These are phyloP conservation scores for Thermomucor indicae-seudaticae DNA, from an alignment of 371 early-diverging fungal species.

Conservation along the genomic window DNA sequence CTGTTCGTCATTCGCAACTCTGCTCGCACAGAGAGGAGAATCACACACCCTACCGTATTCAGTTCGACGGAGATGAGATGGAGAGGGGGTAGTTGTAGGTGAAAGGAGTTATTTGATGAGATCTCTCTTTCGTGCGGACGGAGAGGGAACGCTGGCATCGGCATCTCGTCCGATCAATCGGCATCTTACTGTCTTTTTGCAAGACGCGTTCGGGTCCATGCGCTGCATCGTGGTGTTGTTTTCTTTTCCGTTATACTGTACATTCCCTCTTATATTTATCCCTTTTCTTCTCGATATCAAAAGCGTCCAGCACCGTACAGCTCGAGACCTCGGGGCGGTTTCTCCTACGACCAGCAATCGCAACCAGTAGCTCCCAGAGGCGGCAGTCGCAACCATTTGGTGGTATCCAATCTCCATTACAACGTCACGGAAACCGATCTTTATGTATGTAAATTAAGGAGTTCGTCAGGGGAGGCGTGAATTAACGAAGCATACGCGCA, in stretches of 20 bases:
- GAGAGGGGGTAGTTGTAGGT: too few relatives aligned
- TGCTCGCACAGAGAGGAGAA: too few relatives aligned
- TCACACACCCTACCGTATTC: neutral
- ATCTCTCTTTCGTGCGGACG: too few relatives aligned
- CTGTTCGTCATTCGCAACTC: slow-evolving; percentile 5
- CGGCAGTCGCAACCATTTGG: slow-evolving; percentile 23
- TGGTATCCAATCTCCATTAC: slow-evolving; percentile 60
- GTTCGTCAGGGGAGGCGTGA: neutral
- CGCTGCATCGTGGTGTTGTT: neutral
- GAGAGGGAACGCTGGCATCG: too few relatives aligned
- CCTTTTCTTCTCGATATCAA: neutral
- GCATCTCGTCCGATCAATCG: too few relatives aligned
- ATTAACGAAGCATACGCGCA: neutral
- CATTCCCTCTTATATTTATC: neutral
- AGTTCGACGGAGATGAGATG: too few relatives aligned
- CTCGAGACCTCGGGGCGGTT: slow-evolving; percentile 2
- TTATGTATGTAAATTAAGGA: slow-evolving; percentile 38
- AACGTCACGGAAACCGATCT: slow-evolving; percentile 67
- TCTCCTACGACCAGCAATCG: neutral
- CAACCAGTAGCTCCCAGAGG: too few relatives aligned
- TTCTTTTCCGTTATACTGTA: neutral
- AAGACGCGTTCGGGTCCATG: neutral
- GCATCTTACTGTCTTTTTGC: too few relatives aligned
- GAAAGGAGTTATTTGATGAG: too few relatives aligned
- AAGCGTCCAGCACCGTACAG: slow-evolving; percentile 14